Evolutionary conservation across 73 alveolate genomes (phyloP).

Genomic region (Paramecium sonneborni): DNA sequence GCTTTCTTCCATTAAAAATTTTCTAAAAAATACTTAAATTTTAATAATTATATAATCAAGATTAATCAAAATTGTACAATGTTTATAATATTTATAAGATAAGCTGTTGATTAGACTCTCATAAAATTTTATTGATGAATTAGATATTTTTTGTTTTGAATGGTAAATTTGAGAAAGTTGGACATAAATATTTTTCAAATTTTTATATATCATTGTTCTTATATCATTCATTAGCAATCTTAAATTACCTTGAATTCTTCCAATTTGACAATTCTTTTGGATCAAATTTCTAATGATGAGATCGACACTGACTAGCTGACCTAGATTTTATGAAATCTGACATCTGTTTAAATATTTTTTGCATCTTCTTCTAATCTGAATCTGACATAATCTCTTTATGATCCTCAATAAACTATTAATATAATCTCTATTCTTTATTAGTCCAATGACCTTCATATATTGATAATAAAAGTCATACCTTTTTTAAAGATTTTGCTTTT

Average conservation of each 20-base stretch:
- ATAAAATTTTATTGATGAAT: no score
- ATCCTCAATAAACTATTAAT: not conserved
- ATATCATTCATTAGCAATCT: not conserved
- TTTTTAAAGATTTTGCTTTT: not conserved
- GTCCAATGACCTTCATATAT: slow-evolving; percentile 26
- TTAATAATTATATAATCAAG: not conserved
- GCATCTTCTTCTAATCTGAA: not conserved
- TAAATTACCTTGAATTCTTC: not conserved
- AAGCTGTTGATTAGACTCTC: not conserved
- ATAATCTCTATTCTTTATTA: not conserved
- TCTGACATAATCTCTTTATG: not conserved
- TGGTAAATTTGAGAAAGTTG: not conserved
- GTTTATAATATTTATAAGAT: not conserved
- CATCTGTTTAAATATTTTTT: slow-evolving; percentile 15
- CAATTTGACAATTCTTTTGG: not conserved
- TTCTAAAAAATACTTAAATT: not conserved
- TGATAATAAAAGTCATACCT: not conserved
- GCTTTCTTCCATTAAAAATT: not conserved
- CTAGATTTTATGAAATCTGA: not conserved
- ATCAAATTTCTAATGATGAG: slow-evolving; percentile 36
- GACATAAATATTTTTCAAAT: not conserved
- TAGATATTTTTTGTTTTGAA: not conserved
- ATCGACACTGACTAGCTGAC: not conserved
- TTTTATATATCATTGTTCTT: not conserved
- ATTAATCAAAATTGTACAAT: not conserved